phyloP scores from a whole-genome alignment of 1,139 yeast genomes.

The Blastobotrys persicus region DNA sequence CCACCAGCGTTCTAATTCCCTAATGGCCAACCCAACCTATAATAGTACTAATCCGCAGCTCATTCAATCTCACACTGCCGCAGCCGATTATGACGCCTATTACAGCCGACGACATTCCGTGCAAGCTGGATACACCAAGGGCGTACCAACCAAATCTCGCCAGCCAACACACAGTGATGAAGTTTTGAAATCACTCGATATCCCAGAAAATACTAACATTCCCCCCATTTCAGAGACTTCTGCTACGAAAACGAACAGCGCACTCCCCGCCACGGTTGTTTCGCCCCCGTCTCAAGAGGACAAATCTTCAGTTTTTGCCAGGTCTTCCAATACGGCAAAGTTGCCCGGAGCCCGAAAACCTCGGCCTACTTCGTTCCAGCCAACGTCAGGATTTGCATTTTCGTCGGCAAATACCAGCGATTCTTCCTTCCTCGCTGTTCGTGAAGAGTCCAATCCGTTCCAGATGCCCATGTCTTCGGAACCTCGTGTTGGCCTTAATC shows the following conservation, averaged over 20 bases:
- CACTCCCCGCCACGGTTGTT: conserved; percentile 3
- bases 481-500: conserved; percentile 39
- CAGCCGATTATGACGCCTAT: conserved; percentile 16
- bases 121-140: conserved; percentile 29
- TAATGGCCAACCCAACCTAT: conserved; percentile 10
- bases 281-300: conserved; percentile 8
- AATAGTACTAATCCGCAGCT: conserved; percentile 4
- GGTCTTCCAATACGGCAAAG: conserved; percentile 19
- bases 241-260: conserved; percentile 5
- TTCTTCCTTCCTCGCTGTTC: conserved; percentile 9
- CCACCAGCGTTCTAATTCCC: conserved; percentile 20
- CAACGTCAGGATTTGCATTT: conserved; percentile 20
- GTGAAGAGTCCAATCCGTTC: conserved; percentile 13
- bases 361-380: conserved; percentile 41
- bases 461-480: conserved; percentile 33
- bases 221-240: conserved; percentile 15
- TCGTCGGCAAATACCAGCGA: conserved; percentile 7
- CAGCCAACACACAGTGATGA: conserved; percentile 26
- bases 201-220: conserved; percentile 20
- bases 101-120: conserved; percentile 32
- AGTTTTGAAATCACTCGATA: conserved; percentile 27
- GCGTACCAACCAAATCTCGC: conserved; percentile 18
- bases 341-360: conserved; percentile 38
- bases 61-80: conserved; percentile 1
- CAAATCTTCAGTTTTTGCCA: not conserved